These are phyloP conservation scores for Brassica rapa DNA, from an alignment of 345 rosid genomes.

Conservation along the genomic window DNA sequence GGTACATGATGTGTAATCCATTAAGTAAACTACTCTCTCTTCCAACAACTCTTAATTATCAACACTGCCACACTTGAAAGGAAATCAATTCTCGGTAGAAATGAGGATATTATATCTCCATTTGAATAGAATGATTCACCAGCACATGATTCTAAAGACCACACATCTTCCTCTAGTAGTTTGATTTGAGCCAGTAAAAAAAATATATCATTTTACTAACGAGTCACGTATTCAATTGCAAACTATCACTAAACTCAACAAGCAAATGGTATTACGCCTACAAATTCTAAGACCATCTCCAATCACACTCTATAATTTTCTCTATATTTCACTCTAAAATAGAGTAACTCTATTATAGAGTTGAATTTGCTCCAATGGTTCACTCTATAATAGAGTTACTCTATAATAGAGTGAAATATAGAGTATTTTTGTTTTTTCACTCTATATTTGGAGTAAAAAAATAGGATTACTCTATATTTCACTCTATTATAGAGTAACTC, in stretches of 20 bases:
- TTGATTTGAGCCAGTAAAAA: constrained; percentile 35
- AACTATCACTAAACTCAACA: constrained; percentile 45
- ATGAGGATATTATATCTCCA: constrained; percentile 12
- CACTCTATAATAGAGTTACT: too few species aligned
- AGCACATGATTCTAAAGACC: not conserved
- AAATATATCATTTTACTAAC: constrained; percentile 30
- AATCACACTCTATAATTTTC: too few species aligned
- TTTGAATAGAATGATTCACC: not conserved
- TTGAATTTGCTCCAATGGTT: too few species aligned
- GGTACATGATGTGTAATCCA: not conserved
- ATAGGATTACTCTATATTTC: too few species aligned
- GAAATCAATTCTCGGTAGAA: constrained; percentile 11
- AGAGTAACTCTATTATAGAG: too few species aligned
- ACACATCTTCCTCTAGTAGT: constrained; percentile 42
- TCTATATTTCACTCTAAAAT: too few species aligned
- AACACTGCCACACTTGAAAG: constrained; percentile 12
- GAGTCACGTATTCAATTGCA: constrained; percentile 40
- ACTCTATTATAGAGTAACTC: too few species aligned
- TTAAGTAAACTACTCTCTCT: constrained; percentile 5
- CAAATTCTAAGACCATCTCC: too few species aligned
- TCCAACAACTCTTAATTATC: constrained; percentile 8
- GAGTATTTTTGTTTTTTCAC: too few species aligned
- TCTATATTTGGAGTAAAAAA: too few species aligned
- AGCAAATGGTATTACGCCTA: constrained; percentile 49
- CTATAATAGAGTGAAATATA: too few species aligned